phyloP scores from a whole-genome alignment of 75 land plant genomes.

The Cryptomeria japonica region DNA sequence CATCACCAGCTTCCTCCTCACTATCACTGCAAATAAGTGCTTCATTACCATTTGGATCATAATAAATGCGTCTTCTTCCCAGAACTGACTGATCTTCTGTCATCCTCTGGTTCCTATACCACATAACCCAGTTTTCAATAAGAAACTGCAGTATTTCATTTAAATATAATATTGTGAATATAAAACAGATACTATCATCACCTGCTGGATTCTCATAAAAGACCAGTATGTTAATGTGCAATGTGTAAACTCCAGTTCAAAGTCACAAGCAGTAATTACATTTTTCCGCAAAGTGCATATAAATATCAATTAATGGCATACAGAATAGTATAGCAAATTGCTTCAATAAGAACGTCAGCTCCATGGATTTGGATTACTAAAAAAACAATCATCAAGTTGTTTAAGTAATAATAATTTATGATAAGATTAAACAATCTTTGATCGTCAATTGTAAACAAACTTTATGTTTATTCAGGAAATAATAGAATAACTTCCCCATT shows the following conservation, averaged over 20 bases:
- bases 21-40: constrained; percentile 97
- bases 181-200: background rate
- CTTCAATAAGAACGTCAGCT: background rate
- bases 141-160: background rate
- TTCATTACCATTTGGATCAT: constrained; percentile 94
- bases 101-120: constrained; percentile 90
- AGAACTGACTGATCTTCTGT: constrained; percentile 97
- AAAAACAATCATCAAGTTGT: background rate
- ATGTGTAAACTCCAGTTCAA: background rate
- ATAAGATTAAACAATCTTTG: background rate
- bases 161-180: background rate
- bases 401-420: background rate
- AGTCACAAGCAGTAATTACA: background rate
- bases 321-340: background rate
- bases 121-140: background rate
- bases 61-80: constrained; percentile 94
- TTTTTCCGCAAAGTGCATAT: background rate
- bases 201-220: background rate
- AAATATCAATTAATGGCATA: background rate
- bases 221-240: background rate
- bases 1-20: constrained; percentile 90
- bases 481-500: background rate
- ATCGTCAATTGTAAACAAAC: background rate
- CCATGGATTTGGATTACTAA: background rate
- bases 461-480: background rate